Percentiles rank a stretch among this genome's conserved stretches.
phyloP scores from a whole-genome alignment of 2,329 filamentous ascomycete genomes.

The Atkinsonella texensis region DNA sequence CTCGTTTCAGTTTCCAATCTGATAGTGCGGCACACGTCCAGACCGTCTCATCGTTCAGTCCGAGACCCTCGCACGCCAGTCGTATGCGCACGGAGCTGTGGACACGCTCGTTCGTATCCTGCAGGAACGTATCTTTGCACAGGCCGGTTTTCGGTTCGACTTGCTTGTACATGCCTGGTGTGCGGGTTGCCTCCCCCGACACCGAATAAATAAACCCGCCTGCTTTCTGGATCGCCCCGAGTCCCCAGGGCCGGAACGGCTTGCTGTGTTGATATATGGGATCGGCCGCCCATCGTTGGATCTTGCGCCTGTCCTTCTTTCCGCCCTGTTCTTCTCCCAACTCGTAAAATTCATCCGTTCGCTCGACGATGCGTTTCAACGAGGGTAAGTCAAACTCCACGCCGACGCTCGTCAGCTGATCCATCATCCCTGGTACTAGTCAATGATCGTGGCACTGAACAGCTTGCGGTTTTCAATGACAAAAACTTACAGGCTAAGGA shows the following conservation, averaged over 20 bases:
- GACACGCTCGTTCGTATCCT: constrained; percentile 42
- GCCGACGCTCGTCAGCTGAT: constrained; percentile 38
- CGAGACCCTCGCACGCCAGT: constrained; percentile 36
- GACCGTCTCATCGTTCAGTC: constrained; percentile 32
- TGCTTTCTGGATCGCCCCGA: constrained; percentile 30
- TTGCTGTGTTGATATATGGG: constrained; percentile 34
- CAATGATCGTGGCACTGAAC: neutral
- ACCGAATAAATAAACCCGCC: constrained; percentile 30
- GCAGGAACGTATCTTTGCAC: constrained; percentile 26
- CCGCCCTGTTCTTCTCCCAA: constrained; percentile 6
- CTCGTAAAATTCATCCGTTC: constrained; percentile 21
- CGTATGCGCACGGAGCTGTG: constrained; percentile 43
- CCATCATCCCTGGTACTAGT: constrained; percentile 37
- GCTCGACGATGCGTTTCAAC: constrained; percentile 28
- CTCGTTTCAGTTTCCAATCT: constrained; percentile 31
- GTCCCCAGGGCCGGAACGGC: constrained; percentile 36
- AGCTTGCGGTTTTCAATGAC: too few relatives aligned
- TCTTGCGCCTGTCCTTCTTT: constrained; percentile 5
- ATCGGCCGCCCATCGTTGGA: constrained; percentile 32
- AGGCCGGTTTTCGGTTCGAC: constrained; percentile 28
- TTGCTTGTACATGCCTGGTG: constrained; percentile 36
- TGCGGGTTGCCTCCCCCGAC: constrained; percentile 29
- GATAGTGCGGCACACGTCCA: constrained; percentile 35
- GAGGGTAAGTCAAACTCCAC: constrained; percentile 34
- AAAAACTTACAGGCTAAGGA: constrained; percentile 25